Conservation (phyloP, 768 basidiomycete genomes). For the Tricholoma bakamatsutake region DNA sequence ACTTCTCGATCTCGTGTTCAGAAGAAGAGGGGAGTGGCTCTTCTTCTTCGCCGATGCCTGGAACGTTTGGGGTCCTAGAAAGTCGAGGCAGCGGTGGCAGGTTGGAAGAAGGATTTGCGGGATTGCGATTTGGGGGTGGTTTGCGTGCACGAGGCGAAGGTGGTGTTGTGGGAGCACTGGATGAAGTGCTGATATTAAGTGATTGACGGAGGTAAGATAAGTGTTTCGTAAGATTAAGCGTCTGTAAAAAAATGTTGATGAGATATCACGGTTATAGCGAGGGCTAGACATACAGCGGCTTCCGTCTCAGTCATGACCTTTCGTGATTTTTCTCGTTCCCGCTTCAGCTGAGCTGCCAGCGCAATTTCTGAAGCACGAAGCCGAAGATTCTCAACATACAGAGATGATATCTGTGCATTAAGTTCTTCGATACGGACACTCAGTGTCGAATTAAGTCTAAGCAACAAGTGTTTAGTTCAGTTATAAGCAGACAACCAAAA, state of each 20-base stretch:
- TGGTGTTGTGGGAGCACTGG: constrained; percentile 34
- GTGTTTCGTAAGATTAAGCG: constrained; percentile 58
- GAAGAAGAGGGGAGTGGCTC: constrained; percentile 43
- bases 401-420: constrained; percentile 74
- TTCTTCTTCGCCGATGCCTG: constrained; percentile 64
- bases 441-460: constrained; percentile 78
- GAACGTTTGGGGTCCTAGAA: constrained; percentile 60
- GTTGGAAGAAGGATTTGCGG: constrained; percentile 27
- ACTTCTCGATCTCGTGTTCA: constrained; percentile 35
- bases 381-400: constrained; percentile 78
- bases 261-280: constrained; percentile 6
- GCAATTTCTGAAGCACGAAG: constrained; percentile 78
- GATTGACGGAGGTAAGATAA: constrained; percentile 60
- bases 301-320: constrained; percentile 71
- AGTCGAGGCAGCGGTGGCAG: constrained; percentile 51
- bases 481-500: constrained; percentile 1
- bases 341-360: constrained; percentile 69
- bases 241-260: constrained; percentile 29
- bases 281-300: constrained; percentile 47
- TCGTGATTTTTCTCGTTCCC: constrained; percentile 71
- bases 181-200: constrained; percentile 35
- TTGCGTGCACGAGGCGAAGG: constrained; percentile 47
- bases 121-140: constrained; percentile 33
- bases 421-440: constrained; percentile 82
- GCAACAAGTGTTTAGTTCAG: neutral